These are phyloP conservation scores for Cyclotella choctawhatcheeana DNA, from an alignment of 108 stramenopile species.

Conservation along the genomic window DNA sequence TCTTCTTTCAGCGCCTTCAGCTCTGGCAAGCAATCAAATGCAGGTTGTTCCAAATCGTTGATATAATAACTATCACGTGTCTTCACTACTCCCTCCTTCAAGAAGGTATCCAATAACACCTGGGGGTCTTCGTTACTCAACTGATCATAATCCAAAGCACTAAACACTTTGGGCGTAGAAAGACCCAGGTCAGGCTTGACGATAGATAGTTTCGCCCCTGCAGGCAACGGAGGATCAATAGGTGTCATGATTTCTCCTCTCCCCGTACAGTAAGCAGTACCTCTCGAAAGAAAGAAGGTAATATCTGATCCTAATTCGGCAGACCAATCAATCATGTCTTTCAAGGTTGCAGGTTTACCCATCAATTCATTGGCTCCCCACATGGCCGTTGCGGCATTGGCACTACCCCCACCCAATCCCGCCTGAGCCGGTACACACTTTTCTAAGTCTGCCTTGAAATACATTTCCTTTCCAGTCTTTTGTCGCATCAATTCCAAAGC, in stretches of 20 bases:
- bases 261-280: conserved; percentile 97
- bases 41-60: conserved; percentile 87
- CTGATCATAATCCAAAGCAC: conserved; percentile 83
- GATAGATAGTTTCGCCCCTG: conserved; percentile 71
- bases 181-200: conserved; percentile 91
- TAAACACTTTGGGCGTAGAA: conserved; percentile 93
- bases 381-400: conserved; percentile 95
- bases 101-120: conserved; percentile 65
- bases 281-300: conserved; percentile 92
- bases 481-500: conserved; percentile 89
- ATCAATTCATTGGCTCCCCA: conserved; percentile 92
- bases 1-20: conserved; percentile 69
- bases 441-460: conserved; percentile 83
- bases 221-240: conserved; percentile 77
- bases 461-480: conserved; percentile 65
- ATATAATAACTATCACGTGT: conserved; percentile 64
- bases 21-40: conserved; percentile 77
- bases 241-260: conserved; percentile 93
- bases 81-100: conserved; percentile 58
- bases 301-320: conserved; percentile 94
- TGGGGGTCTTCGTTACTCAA: conserved; percentile 75
- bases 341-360: conserved; percentile 83
- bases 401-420: conserved; percentile 94
- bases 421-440: conserved; percentile 94
- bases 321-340: conserved; percentile 91